phyloP scores from a whole-genome alignment of 1,284 basidiomycete genomes.

The Heterobasidion annosum region DNA sequence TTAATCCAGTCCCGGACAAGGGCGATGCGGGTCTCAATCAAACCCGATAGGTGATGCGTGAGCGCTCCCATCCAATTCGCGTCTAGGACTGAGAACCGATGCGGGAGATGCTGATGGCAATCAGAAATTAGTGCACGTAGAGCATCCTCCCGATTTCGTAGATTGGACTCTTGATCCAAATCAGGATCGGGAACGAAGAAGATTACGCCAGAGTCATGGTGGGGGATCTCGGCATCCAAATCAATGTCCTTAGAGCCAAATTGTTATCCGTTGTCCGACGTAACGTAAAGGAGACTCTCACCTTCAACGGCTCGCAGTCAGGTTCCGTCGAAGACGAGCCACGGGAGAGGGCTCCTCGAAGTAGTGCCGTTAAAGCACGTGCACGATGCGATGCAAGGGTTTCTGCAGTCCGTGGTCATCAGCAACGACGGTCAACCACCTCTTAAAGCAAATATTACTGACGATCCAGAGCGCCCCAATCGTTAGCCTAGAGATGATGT shows the following conservation, averaged over 20 bases:
- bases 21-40: constrained; percentile 30
- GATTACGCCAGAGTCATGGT: constrained; percentile 8
- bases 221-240: constrained; percentile 27
- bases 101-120: constrained; percentile 17
- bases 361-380: constrained; percentile 28
- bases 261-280: too few relatives aligned
- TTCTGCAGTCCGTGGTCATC: constrained; percentile 25
- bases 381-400: constrained; percentile 47
- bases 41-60: constrained; percentile 23
- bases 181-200: constrained; percentile 21
- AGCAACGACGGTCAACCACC: background rate
- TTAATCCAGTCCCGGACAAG: constrained; percentile 42
- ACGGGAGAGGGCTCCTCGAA: constrained; percentile 35
- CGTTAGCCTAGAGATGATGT: constrained; percentile 38
- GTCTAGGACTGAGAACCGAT: constrained; percentile 17
- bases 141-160: constrained; percentile 20
- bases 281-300: too few relatives aligned
- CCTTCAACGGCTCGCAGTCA: constrained; percentile 8
- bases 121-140: constrained; percentile 6
- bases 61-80: constrained; percentile 30
- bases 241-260: constrained; percentile 54
- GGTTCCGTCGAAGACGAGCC: constrained; percentile 39
- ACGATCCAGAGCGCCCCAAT: constrained; percentile 58
- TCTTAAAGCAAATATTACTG: too few relatives aligned
- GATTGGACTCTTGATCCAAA: constrained; percentile 21